These are phyloP conservation scores for Suhomyces pyralidae DNA, from an alignment of 805 yeast species.

Conservation along the genomic window DNA sequence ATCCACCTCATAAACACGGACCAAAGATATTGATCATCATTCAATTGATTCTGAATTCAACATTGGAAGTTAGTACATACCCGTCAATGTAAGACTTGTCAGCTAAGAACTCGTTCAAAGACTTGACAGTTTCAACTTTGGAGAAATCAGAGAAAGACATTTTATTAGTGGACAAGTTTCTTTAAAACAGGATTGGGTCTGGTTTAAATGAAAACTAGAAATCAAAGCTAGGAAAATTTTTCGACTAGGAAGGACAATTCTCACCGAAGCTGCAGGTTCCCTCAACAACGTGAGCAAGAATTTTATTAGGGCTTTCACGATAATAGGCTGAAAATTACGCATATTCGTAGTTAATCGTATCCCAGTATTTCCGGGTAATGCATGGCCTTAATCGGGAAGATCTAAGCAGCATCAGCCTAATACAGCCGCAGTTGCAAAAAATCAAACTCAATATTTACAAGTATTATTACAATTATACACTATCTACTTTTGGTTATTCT, in stretches of 20 bases:
- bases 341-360: neutral
- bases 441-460: neutral
- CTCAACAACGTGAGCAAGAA: slow-evolving; percentile 4
- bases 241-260: neutral
- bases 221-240: slow-evolving; percentile 4
- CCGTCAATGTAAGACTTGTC: slow-evolving; percentile 95
- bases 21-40: slow-evolving; percentile 79
- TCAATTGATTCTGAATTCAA: slow-evolving; percentile 1
- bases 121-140: slow-evolving; percentile 56
- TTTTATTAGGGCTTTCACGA: slow-evolving; percentile 6
- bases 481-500: neutral
- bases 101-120: slow-evolving; percentile 82
- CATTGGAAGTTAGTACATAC: slow-evolving; percentile 52
- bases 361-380: neutral
- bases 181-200: slow-evolving; percentile 3
- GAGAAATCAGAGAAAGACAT: slow-evolving; percentile 84
- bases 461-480: neutral
- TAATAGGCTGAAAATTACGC: neutral
- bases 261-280: neutral
- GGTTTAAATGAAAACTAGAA: slow-evolving; percentile 3
- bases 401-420: neutral
- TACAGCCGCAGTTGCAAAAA: neutral
- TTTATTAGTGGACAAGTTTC: slow-evolving; percentile 12
- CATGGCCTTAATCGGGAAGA: neutral
- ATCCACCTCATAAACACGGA: slow-evolving; percentile 97